Evolutionary conservation across 768 basidiomycete species (phyloP), one percentile per base, ranked within the genome.

Genomic region (Leucosporidium scottii): DNA sequence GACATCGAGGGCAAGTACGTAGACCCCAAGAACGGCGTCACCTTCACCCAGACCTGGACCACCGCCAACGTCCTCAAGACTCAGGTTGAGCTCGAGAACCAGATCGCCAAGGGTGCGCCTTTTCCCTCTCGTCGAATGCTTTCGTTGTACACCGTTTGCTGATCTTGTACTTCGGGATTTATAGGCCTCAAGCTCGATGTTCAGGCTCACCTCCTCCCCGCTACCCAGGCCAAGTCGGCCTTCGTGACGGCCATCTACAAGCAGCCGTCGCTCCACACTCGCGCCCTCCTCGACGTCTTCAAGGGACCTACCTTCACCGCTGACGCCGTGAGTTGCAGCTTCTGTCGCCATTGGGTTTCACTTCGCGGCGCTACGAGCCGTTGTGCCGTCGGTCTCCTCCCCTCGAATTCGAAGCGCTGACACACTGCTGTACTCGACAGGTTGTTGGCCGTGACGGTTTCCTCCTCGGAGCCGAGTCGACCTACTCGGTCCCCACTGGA

Each of bases 301-400:
- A 94, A 90, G 87, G 96, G 96, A 61, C 94, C 94, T 57, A 94
- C 91, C 61, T 89, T 98, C 84, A 97, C 93, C 73, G 88, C 93
- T 60, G 96, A 99, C 81, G 84, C 91, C 69, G 96, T 71, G 34
- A 39, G 70, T 60, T 34, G 34, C 10, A 5, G n/a, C 10, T 34
- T 34, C 34, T 34, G 5, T 34, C 34, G 4, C 34, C n/a, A n/a
- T n/a, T n/a, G n/a, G n/a, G n/a, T n/a, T n/a, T n/a, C n/a, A n/a
- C n/a, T n/a, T n/a, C n/a, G n/a, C n/a, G n/a, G n/a, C n/a, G n/a
- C n/a, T n/a, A n/a, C n/a, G n/a, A n/a, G n/a, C n/a, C n/a, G n/a
- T n/a, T n/a, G n/a, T n/a, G n/a, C n/a, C n/a, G n/a, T n/a, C n/a
- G n/a, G n/a, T n/a, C n/a, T n/a, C n/a, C n/a, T n/a, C n/a, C n/a